These are phyloP conservation scores for Lenzites betulinus DNA, from an alignment of 768 basidiomycete genomes.

Conservation along the genomic window DNA sequence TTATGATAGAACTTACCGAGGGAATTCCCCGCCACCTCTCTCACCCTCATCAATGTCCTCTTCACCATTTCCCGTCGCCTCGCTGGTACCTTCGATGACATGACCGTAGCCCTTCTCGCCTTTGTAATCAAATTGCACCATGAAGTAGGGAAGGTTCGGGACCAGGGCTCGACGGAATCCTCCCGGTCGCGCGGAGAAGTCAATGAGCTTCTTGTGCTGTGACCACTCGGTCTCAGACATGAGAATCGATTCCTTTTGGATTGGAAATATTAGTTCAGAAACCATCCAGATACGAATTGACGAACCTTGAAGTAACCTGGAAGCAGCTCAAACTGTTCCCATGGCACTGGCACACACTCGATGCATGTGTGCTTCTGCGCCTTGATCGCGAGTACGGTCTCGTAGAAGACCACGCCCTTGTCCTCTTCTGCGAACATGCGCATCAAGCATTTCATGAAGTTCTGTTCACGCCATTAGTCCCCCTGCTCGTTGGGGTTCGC, in stretches of 20 bases:
- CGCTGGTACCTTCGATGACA: conserved; percentile 89
- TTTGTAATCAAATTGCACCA: conserved; percentile 98
- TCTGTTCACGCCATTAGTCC: conserved; percentile 37
- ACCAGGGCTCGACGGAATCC: conserved; percentile 96
- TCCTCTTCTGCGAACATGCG: conserved; percentile 92
- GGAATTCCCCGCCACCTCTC: conserved; percentile 91
- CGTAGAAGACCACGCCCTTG: conserved; percentile 93
- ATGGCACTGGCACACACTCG: conserved; percentile 91
- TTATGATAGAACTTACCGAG: conserved; percentile 53
- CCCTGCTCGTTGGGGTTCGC: not conserved
- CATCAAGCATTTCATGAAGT: conserved; percentile 92
- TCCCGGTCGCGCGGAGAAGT: conserved; percentile 86
- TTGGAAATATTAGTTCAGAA: too few species aligned
- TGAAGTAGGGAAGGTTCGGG: conserved; percentile 96
- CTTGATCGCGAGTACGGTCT: conserved; percentile 86
- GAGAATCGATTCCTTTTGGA: conserved; percentile 82
- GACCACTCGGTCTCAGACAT: conserved; percentile 97
- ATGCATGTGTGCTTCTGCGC: conserved; percentile 91
- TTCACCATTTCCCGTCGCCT: conserved; percentile 58
- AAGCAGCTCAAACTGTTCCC: conserved; percentile 82
- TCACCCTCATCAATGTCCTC: conserved; percentile 80
- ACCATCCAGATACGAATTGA: not conserved
- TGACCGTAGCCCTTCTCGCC: conserved; percentile 98
- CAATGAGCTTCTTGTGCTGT: conserved; percentile 95
- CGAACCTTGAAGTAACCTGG: conserved; percentile 92